Percentiles rank a stretch among this genome's conserved stretches.
These are phyloP conservation scores for Kuraishia ogatae DNA, from an alignment of 805 yeast genomes.

Conservation along the genomic window DNA sequence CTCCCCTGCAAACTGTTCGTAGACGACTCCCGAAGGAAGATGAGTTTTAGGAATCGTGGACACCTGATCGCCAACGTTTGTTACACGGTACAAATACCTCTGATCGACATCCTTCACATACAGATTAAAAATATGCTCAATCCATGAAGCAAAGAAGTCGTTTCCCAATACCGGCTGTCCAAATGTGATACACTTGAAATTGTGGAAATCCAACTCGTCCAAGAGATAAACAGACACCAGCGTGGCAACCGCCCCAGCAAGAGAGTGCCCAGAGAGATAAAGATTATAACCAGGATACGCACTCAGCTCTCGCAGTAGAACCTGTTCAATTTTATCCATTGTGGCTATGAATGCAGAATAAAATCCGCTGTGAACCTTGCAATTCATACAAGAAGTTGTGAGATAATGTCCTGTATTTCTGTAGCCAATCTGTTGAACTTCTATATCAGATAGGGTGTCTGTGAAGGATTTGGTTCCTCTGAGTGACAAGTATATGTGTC, in stretches of 20 bases:
- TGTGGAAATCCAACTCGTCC: constrained; percentile 23
- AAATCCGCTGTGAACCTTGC: constrained; percentile 32
- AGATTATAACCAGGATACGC: constrained; percentile 11
- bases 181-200: constrained; percentile 26
- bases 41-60: constrained; percentile 10
- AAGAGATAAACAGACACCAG: constrained; percentile 27
- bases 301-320: constrained; percentile 14
- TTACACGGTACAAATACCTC: constrained; percentile 15
- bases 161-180: constrained; percentile 38
- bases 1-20: constrained; percentile 15
- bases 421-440: constrained; percentile 26
- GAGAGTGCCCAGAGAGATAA: constrained; percentile 14
- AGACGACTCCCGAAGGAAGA: constrained; percentile 4
- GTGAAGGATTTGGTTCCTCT: constrained; percentile 34
- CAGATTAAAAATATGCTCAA: constrained; percentile 12
- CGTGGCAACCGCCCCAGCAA: constrained; percentile 33
- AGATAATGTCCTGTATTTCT: constrained; percentile 14
- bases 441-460: constrained; percentile 30
- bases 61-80: constrained; percentile 21
- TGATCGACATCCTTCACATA: not conserved
- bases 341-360: constrained; percentile 22
- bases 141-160: constrained; percentile 26
- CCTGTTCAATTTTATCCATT: constrained; percentile 16
- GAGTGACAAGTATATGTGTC: constrained; percentile 22
- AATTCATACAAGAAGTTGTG: constrained; percentile 16